Conservation (phyloP, 2,329 filamentous ascomycete genomes). For the Pestalotiopsis sp. region DNA sequence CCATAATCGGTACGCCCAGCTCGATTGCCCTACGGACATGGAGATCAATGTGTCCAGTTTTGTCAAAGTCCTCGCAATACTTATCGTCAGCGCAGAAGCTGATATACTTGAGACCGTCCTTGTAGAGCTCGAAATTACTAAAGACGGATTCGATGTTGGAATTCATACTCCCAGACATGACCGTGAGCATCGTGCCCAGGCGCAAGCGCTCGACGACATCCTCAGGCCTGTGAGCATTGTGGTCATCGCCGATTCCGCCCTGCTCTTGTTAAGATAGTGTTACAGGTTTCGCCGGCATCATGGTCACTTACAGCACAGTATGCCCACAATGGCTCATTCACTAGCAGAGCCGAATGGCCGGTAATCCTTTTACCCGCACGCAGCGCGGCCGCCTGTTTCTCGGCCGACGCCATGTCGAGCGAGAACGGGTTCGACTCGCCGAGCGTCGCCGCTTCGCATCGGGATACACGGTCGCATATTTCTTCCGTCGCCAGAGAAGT, state of each 20-base stretch:
- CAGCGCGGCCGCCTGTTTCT: constrained; percentile 23
- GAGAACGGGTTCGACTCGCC: constrained; percentile 26
- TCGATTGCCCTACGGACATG: constrained; percentile 21
- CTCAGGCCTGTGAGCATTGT: constrained; percentile 21
- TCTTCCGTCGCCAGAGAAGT: constrained; percentile 18
- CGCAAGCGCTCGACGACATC: constrained; percentile 22
- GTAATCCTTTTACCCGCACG: constrained; percentile 24
- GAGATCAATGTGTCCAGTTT: constrained; percentile 20
- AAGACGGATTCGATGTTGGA: constrained; percentile 23
- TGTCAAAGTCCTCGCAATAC: constrained; percentile 21
- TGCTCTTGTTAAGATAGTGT: not conserved
- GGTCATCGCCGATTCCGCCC: constrained; percentile 23
- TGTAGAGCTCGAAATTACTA: constrained; percentile 16
- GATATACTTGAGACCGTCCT: constrained; percentile 19
- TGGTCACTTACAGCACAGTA: constrained; percentile 18
- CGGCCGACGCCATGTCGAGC: constrained; percentile 21
- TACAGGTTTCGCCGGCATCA: no score
- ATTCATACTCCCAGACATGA: constrained; percentile 25
- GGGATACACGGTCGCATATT: constrained; percentile 21
- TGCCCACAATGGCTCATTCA: constrained; percentile 24
- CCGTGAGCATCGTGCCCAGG: constrained; percentile 24
- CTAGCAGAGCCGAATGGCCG: constrained; percentile 22
- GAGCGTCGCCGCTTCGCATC: constrained; percentile 20
- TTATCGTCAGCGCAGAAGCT: constrained; percentile 25
- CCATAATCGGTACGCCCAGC: constrained; percentile 17